Evolutionary conservation across 2,329 filamentous ascomycete species (phyloP), one percentile per base, ranked within the genome.

Genomic region (Stagonosporopsis rhizophila): DNA sequence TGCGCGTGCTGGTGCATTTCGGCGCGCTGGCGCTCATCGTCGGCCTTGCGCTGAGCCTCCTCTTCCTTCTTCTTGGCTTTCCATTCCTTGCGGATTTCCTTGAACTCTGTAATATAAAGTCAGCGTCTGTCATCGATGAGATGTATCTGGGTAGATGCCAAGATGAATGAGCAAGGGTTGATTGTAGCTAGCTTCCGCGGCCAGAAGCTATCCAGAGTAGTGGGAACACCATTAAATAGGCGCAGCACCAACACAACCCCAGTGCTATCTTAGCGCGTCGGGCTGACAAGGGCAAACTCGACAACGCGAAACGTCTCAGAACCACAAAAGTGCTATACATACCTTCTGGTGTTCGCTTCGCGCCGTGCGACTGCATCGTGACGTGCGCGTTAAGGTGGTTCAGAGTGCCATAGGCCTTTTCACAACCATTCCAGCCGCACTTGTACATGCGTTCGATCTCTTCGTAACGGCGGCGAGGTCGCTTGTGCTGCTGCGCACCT

Each of bases 391-490:
- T 99, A 67, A 99, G 77, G 75, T 99, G 95, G 77, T 99, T 99
- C 60, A 99, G 80, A 44, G 95, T 99, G 58, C 95, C 95, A 68
- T 99, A 99, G 2, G 95, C 95, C 80, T 99, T 99, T 78, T 99
- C 95, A 73, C 95, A 99, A 8, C 93, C 93, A 64, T 97, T 94
- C 91, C 92, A 98, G 23, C 94, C 95, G 73, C 95, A 99, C 79
- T 98, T 98, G 83, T 99, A 98, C 95, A 99, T 98, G 73, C 95
- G 89, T 81, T 99, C 95, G 68, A 99, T 99, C 76, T 99, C 95
- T 78, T 99, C 95, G 70, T 97, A 99, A 50, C 95, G 87, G 69
- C 95, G 85, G 62, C 95, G 87, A 12, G 95, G 95, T 56, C 95
- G 87, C 82, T 99, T 99, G 77, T 98, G 94, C 75, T 99, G 95